Evolutionary conservation across 441 rosid genomes (phyloP), one percentile per base, ranked within the genome.

Genomic region (Gossypium trilobum): DNA sequence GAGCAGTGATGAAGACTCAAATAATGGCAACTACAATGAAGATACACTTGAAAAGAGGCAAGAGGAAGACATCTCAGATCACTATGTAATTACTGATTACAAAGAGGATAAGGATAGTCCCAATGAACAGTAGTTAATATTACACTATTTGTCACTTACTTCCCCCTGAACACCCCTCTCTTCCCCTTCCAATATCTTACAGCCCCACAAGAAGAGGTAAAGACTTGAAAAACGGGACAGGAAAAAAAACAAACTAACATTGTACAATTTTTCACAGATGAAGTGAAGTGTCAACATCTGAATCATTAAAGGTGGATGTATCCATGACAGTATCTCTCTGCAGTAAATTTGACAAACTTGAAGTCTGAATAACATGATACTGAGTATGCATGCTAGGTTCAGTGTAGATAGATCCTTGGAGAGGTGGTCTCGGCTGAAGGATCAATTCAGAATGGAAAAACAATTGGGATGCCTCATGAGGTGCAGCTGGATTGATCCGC

Each of bases 1-100:
- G 92, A 89, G 86, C 82, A 84, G 82, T 59, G 90, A 86, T 68
- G 90, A 86, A 36, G 92, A 85, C 44, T 63, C n/a, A 68, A 79
- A 13, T 36, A 20, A 36, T 4, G 52, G 31, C 20, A 39, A 78
- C 2, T 17, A 42, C 19, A 88, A 88, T 46, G 90, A 77, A 42
- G 82, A 84, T 69, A 73, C 77, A 16, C 78, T 75, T 29, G 81
- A 78, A 22, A 81, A 77, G 54, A 75, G 78, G 72, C 71, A 82
- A 25, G 87, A 83, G 67, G 78, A 77, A 74, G 72, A 44, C 77
- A 79, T 81, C 46, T 79, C 84, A 2, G 88, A 81, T 84, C 81
- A 80, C 69, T 75, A 56, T 88, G 78, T 80, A 77, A 74, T 70
- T 75, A 79, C 84, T 74, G 90, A 83, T 82, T 81, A 80, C 70